phyloP scores from a whole-genome alignment of 2,329 filamentous ascomycete genomes.

The Penicillium sp. region DNA sequence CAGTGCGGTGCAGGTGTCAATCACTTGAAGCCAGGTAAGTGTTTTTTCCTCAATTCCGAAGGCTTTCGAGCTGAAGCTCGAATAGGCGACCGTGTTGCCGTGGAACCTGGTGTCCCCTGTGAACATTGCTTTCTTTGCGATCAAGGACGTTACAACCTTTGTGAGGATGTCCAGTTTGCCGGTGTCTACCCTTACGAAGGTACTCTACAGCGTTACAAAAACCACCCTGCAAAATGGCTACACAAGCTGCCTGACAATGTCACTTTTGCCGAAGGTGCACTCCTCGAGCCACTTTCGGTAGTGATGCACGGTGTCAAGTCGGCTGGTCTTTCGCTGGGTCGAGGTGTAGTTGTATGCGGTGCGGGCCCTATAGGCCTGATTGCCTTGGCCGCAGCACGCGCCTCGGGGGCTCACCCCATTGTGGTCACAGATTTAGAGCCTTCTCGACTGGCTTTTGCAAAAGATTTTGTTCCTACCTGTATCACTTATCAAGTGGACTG shows the following conservation, averaged over 20 bases:
- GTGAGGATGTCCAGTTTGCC: constrained; percentile 60
- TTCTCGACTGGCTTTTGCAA: constrained; percentile 57
- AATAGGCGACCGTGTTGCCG: constrained; percentile 61
- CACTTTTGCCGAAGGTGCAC: constrained; percentile 58
- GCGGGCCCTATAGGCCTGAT: constrained; percentile 65
- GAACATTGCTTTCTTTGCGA: constrained; percentile 59
- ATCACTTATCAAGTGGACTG: constrained; percentile 56
- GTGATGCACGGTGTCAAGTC: constrained; percentile 60
- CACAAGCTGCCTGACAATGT: constrained; percentile 58
- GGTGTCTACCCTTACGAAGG: constrained; percentile 63
- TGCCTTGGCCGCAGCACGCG: constrained; percentile 57
- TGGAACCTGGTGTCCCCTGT: constrained; percentile 67
- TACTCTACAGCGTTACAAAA: constrained; percentile 61
- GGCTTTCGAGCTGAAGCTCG: neutral
- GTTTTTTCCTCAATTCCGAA: neutral
- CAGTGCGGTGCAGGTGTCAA: constrained; percentile 57
- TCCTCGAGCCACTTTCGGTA: constrained; percentile 65
- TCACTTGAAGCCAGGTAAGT: constrained; percentile 48
- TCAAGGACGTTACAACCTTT: constrained; percentile 63
- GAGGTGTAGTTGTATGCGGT: constrained; percentile 58
- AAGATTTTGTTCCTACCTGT: constrained; percentile 55
- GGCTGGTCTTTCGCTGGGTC: constrained; percentile 55
- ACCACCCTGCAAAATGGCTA: constrained; percentile 61
- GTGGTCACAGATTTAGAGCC: constrained; percentile 64
- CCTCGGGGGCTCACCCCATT: constrained; percentile 62